Conservation (phyloP, 805 yeast genomes). For the Yueomyces sinensis region DNA sequence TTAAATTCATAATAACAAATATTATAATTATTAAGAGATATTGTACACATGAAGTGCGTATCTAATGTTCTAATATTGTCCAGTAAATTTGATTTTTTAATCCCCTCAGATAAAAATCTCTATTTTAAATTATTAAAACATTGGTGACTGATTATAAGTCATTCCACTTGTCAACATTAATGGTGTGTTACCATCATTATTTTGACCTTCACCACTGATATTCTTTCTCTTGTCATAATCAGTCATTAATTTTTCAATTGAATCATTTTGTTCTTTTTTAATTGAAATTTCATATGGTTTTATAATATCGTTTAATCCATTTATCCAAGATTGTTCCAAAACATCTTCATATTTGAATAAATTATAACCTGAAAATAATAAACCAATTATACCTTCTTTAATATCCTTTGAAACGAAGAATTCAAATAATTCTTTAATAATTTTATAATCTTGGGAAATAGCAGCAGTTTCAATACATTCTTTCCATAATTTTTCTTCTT, state of each 20-base stretch:
- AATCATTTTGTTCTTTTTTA: slow-evolving; percentile 64
- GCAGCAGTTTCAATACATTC: slow-evolving; percentile 92
- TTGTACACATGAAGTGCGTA: too few species aligned
- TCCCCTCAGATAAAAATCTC: too few species aligned
- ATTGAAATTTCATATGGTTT: slow-evolving; percentile 87
- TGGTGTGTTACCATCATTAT: slow-evolving; percentile 46
- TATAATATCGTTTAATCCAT: slow-evolving; percentile 67
- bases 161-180: slow-evolving; percentile 37
- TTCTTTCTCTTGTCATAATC: slow-evolving; percentile 50
- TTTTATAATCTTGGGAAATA: slow-evolving; percentile 59
- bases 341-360: slow-evolving; percentile 72
- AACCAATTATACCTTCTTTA: slow-evolving; percentile 87
- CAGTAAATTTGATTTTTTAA: too few species aligned
- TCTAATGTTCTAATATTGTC: too few species aligned
- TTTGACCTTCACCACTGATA: slow-evolving; percentile 30
- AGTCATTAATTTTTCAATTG: slow-evolving; percentile 55
- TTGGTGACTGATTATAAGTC: not conserved
- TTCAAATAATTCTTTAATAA: slow-evolving; percentile 76
- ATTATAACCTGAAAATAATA: slow-evolving; percentile 75
- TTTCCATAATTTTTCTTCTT: slow-evolving; percentile 87
- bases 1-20: too few species aligned
- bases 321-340: slow-evolving; percentile 83
- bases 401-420: slow-evolving; percentile 96
- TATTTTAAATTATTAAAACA: not conserved
- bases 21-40: too few species aligned